Evolutionary conservation across 2,329 filamentous ascomycete species (phyloP), one percentile per base, ranked within the genome.

Genomic region (Scedosporium boydii): DNA sequence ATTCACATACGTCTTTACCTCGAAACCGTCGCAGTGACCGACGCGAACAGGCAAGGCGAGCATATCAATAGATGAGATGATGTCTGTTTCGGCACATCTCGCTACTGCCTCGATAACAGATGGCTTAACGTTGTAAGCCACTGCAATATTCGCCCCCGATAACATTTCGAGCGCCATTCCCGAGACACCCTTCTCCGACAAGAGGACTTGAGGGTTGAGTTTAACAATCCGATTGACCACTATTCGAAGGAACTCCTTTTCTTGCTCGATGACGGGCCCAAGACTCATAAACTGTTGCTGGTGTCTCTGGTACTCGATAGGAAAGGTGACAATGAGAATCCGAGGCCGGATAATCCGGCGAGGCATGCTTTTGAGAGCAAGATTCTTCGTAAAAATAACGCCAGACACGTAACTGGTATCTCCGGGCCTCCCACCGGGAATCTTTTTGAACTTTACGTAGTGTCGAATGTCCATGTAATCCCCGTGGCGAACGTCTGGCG

Each of bases 391-490:
- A 72, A 99, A 99, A 1, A 99, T 93, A 7, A 99, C 88, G 0
- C 95, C 96, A 9, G 95, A 96, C 16, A 98, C 89, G 73, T 99
- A 99, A n/a, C 88, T 87, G 6, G 93, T 98, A 74, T 99, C 93
- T 26, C 90, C 87, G 18, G 93, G 93, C 66, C 84, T 88, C 16
- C 93, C 93, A 16, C 95, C 93, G 0, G 93, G 90, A 12, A 99
- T 95, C 71, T 96, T 96, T 73, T 99, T 99, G 34, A 99, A 77
- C 72, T 99, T 99, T 65, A 99, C 91, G 70, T 97, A 99, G 72
- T 98, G 93, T 3, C 95, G 85, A 64, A 99, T 95, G 72, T 99
- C 95, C 81, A 99, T 98, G 70, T 95, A 90, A 72, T 99, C 95
- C 29, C 92, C 93, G 62, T 86, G 84, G 63, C 92, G 88, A 55